These are phyloP conservation scores for Wolfiporia cocos DNA, from an alignment of 1,284 basidiomycete genomes.

Conservation along the genomic window DNA sequence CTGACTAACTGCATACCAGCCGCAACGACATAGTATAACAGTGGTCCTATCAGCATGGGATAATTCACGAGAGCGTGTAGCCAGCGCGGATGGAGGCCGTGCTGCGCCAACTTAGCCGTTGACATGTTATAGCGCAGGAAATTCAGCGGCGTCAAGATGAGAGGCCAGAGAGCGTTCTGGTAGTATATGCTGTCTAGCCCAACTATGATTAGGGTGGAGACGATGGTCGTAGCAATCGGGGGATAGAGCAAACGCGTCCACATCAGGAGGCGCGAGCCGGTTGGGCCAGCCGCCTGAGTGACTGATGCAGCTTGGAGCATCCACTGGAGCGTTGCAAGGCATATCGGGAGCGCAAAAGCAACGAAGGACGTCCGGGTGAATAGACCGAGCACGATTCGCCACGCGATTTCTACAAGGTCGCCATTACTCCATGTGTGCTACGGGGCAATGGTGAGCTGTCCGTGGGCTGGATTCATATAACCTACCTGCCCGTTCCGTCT, in stretches of 20 bases:
- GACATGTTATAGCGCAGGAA: conserved; percentile 33
- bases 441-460: no score
- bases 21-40: conserved; percentile 20
- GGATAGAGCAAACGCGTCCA: conserved; percentile 7
- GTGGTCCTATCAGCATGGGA: conserved; percentile 33
- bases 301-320: conserved; percentile 10
- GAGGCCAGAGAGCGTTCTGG: conserved; percentile 13
- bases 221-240: conserved; percentile 14
- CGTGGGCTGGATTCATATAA: no score
- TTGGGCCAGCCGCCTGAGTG: no score
- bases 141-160: conserved; percentile 32
- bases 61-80: conserved; percentile 33
- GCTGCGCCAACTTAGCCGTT: conserved; percentile 30
- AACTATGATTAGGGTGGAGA: conserved; percentile 16
- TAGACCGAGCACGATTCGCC: conserved; percentile 20
- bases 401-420: conserved; percentile 1
- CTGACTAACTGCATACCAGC: conserved; percentile 11
- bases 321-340: conserved; percentile 18
- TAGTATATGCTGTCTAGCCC: conserved; percentile 29
- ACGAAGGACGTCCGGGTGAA: conserved; percentile 34
- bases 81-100: conserved; percentile 36
- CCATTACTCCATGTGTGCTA: neutral
- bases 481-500: no score
- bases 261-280: neutral
- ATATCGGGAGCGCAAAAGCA: conserved; percentile 28